phyloP scores from a whole-genome alignment of 2,329 filamentous ascomycete species.

The Aspergillus latus region DNA sequence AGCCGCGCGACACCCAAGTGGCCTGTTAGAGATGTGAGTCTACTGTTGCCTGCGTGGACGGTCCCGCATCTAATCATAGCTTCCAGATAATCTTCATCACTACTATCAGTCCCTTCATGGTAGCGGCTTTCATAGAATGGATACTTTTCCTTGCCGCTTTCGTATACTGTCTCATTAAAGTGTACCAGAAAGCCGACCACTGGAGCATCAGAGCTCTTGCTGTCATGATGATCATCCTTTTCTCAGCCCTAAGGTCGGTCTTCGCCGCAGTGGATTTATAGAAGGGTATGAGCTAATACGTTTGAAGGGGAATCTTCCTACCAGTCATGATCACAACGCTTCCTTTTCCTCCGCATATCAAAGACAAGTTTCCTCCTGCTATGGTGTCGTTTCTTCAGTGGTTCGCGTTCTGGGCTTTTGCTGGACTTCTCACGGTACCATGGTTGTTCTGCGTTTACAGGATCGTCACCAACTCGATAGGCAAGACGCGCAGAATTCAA shows the following conservation, averaged over 20 bases:
- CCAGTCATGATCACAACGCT: constrained; percentile 94
- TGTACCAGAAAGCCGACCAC: constrained; percentile 84
- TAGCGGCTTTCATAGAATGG: constrained; percentile 88
- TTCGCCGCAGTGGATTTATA: neutral
- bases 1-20: constrained; percentile 23
- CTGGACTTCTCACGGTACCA: constrained; percentile 77
- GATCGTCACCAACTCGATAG: constrained; percentile 81
- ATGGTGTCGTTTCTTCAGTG: constrained; percentile 78
- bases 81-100: constrained; percentile 77
- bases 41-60: neutral
- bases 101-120: constrained; percentile 77
- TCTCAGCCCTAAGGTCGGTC: constrained; percentile 69
- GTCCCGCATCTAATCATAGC: constrained; percentile 1
- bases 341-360: constrained; percentile 72
- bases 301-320: constrained; percentile 73
- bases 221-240: constrained; percentile 70
- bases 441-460: constrained; percentile 94
- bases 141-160: constrained; percentile 94
- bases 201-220: constrained; percentile 78
- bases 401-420: constrained; percentile 95
- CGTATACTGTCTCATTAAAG: constrained; percentile 84
- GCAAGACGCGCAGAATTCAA: constrained; percentile 78
- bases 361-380: constrained; percentile 66
- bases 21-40: constrained; percentile 40
- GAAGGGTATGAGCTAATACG: neutral